Percentiles rank a stretch among this genome's conserved stretches.
phyloP scores from a whole-genome alignment of 2,329 filamentous ascomycete genomes.

The Fusarium neocosmosporiellum region DNA sequence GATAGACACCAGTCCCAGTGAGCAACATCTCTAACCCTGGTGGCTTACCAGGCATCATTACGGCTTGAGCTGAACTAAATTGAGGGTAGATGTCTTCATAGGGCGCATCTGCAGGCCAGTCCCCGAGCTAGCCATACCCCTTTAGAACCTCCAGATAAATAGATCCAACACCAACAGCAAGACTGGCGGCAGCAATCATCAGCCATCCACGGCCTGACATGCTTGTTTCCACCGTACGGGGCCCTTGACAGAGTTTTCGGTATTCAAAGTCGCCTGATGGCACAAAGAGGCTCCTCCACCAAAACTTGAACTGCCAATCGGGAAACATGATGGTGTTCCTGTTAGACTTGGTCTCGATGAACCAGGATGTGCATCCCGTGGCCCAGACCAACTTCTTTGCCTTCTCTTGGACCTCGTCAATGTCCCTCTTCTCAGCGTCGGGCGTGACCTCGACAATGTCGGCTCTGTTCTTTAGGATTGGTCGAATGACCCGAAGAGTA shows the following conservation, averaged over 20 bases:
- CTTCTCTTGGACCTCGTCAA: constrained; percentile 52
- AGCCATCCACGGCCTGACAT: rapidly evolving
- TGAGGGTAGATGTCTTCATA: neutral
- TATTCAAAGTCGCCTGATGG: constrained; percentile 50
- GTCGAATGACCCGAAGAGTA: constrained; percentile 46
- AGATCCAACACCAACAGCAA: neutral
- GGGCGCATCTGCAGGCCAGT: too few relatives aligned
- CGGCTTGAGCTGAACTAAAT: neutral
- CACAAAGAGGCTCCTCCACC: constrained; percentile 59
- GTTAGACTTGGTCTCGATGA: constrained; percentile 57
- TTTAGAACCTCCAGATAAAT: neutral
- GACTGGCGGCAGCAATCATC: neutral
- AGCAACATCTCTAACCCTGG: neutral
- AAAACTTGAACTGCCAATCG: constrained; percentile 62
- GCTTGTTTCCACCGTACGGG: rapidly evolving
- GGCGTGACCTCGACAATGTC: constrained; percentile 48
- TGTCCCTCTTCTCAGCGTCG: constrained; percentile 39
- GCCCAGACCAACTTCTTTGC: constrained; percentile 59
- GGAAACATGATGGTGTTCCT: constrained; percentile 65
- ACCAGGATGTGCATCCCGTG: constrained; percentile 64
- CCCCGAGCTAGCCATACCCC: neutral
- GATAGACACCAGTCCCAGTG: rapidly evolving
- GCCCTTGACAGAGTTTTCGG: neutral
- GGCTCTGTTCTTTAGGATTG: constrained; percentile 46
- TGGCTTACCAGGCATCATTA: neutral